Percentiles rank a stretch among this genome's conserved stretches.
These are phyloP conservation scores for Calonectria pteridis DNA, from an alignment of 2,329 filamentous ascomycete genomes.

Conservation along the genomic window DNA sequence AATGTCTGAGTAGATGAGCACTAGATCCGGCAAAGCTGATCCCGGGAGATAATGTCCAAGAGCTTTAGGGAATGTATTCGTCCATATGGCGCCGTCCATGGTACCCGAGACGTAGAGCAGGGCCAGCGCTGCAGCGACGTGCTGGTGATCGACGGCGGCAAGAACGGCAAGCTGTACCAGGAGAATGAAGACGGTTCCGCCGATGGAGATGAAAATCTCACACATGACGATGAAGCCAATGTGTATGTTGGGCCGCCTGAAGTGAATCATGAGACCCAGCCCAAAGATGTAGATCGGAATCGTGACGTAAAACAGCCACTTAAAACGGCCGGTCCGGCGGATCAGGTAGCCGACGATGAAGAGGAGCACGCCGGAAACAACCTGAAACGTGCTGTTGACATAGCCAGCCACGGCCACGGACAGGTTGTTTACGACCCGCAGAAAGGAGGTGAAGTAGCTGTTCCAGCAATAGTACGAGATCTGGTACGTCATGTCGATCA, in stretches of 20 bases:
- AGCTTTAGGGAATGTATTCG: conserved; percentile 49
- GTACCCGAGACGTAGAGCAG: conserved; percentile 38
- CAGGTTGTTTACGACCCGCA: conserved; percentile 63
- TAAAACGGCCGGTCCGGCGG: conserved; percentile 62
- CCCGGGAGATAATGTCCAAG: conserved; percentile 63
- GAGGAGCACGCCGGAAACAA: conserved; percentile 60
- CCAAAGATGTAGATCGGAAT: conserved; percentile 66
- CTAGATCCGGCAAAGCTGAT: conserved; percentile 49
- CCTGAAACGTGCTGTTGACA: conserved; percentile 58
- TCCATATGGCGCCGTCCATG: conserved; percentile 44
- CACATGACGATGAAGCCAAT: conserved; percentile 60
- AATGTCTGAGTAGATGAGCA: conserved; percentile 65
- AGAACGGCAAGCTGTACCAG: conserved; percentile 37
- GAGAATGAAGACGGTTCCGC: conserved; percentile 61
- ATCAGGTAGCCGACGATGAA: conserved; percentile 60
- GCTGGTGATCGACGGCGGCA: conserved; percentile 43
- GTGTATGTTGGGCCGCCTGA: conserved; percentile 47
- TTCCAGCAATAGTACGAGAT: conserved; percentile 58
- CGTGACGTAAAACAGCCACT: conserved; percentile 59
- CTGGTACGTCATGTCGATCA: conserved; percentile 52
- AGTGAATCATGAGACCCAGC: conserved; percentile 53
- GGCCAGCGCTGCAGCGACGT: conserved; percentile 44
- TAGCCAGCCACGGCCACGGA: conserved; percentile 60
- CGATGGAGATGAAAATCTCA: conserved; percentile 62
- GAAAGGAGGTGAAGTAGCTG: conserved; percentile 61